Base-by-base conservation (phyloP, 345 rosid genomes). In the Rhodamnia argentea region DNA sequence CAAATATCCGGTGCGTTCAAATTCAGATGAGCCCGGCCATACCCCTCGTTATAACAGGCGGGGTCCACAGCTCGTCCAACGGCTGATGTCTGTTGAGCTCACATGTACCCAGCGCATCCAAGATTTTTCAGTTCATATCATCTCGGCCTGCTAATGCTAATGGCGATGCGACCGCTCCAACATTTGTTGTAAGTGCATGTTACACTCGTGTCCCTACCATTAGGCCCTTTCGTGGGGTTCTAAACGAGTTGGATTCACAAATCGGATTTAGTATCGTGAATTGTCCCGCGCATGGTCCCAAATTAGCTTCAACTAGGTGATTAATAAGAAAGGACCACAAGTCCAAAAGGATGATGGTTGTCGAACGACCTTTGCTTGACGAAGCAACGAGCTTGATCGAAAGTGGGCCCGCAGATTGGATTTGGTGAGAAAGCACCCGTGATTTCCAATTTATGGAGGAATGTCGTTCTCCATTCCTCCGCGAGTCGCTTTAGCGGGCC, bases 81-180 rank as follows among this genome's bases (percentile, higher is more conserved):
- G 44, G 44, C 76, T 4, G 44, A 18, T 37, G 78, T 32, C 0
- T 18, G 44, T 16, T 4, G 44, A 64, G 76, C 42, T 16, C 76
- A 32, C 44, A 0, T 16, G 76, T 32, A 42, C 23, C 13, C 1
- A 32, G 44, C 29, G 13, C 44, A 0, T 16, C 12, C 1, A 8
- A 32, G 44, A 5, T 32, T 32, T 64, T 29, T 29, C 22, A 1
- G 10, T 64, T 15, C 42, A 0, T 0, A 1, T 32, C 76, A 32
- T 15, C 44, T 27, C 40, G 9, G 7, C 74, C n/a, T 6, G 3
- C 13, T 64, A 16, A 32, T 32, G 44, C 24, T 4, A 4, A 32
- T 32, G 24, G 13, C 13, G 13, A 64, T 4, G 24, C 40, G 32
- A 18, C 10, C 11, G 37, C 1, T 37, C 40, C 13, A 9, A 20